Conservation (phyloP, 129 eudicot genomes). For the Chrysanthemum lavandulifolium region DNA sequence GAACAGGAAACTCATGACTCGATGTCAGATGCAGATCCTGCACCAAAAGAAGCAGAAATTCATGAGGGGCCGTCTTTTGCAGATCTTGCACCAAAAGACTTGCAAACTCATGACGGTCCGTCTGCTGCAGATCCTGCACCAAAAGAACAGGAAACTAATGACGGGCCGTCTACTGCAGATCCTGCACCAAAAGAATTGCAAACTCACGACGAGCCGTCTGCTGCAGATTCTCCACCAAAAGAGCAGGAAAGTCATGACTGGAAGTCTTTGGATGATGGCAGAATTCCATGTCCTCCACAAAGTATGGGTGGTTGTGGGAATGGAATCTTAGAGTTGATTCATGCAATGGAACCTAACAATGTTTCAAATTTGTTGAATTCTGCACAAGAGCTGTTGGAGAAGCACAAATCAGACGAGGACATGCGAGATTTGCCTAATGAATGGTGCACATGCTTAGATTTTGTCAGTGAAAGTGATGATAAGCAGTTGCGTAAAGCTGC, state of each 20-base stretch:
- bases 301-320: constrained; percentile 64
- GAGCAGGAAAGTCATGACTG: constrained; percentile 38
- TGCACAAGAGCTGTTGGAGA: constrained; percentile 37
- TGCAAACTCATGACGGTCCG: no score
- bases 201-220: no score
- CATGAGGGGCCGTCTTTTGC: no score
- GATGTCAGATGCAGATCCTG: no score
- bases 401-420: constrained; percentile 21
- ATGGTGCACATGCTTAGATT: constrained; percentile 45
- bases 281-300: constrained; percentile 66
- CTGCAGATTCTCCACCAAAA: not conserved
- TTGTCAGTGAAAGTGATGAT: constrained; percentile 8
- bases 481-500: constrained; percentile 51
- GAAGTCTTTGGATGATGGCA: constrained; percentile 60
- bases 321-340: constrained; percentile 45
- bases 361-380: constrained; percentile 42
- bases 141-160: no score
- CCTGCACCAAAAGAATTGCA: no score
- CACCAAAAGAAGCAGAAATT: no score
- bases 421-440: constrained; percentile 26
- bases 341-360: constrained; percentile 13
- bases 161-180: no score
- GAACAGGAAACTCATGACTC: no score
- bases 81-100: no score
- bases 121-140: no score